Evolutionary conservation across 1,284 basidiomycete species (phyloP).

Genomic region (Cryptococcus deneoformans): DNA sequence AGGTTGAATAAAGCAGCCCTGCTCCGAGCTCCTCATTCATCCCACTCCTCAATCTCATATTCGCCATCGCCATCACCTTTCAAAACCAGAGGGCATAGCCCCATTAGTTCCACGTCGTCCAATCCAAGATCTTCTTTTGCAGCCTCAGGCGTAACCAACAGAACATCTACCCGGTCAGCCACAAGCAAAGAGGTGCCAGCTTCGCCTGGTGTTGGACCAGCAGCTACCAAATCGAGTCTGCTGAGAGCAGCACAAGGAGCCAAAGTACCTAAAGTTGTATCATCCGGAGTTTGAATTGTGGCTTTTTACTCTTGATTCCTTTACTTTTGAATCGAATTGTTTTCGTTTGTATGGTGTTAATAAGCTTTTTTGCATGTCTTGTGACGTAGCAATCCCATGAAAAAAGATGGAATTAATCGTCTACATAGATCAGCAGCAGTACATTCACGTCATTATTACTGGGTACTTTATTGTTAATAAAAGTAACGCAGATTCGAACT

Average conservation of each 20-base stretch:
- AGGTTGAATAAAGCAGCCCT: constrained; percentile 36
- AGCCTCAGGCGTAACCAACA: neutral
- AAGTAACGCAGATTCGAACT: too few species aligned
- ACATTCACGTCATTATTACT: too few species aligned
- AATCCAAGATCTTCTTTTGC: neutral
- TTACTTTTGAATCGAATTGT: too few species aligned
- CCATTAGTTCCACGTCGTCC: neutral
- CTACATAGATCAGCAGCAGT: too few species aligned
- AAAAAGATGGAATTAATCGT: too few species aligned
- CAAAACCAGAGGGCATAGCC: neutral
- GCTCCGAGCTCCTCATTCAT: constrained; percentile 25
- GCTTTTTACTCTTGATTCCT: too few species aligned
- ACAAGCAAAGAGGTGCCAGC: neutral
- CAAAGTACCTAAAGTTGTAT: constrained; percentile 8
- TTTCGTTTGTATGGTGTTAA: too few species aligned
- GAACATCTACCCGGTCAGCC: neutral
- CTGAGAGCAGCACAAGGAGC: constrained; percentile 23
- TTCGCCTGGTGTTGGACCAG: constrained; percentile 8
- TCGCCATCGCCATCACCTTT: neutral
- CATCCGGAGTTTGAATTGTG: neutral
- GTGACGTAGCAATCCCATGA: too few species aligned
- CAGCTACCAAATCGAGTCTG: constrained; percentile 24
- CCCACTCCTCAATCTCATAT: neutral
- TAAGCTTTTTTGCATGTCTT: too few species aligned
- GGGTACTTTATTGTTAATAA: too few species aligned